Conservation (phyloP, 306 rosid species). For the Quercus glauca region DNA sequence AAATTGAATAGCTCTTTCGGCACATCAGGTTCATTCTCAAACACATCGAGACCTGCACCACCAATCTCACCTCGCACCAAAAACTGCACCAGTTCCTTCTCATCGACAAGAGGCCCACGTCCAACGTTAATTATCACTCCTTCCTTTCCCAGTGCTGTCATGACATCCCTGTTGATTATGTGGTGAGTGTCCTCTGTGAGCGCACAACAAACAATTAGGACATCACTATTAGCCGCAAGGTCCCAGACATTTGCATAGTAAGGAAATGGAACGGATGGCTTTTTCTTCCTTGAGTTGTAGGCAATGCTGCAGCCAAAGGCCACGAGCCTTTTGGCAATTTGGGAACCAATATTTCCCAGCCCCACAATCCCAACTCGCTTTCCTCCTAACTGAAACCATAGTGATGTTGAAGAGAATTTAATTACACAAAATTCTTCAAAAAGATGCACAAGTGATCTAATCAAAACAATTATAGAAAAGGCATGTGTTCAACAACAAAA, state of each 20-base stretch:
- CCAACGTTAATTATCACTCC: constrained; percentile 17
- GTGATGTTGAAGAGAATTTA: too few relatives aligned
- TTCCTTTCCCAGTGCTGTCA: constrained; percentile 13
- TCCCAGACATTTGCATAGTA: constrained; percentile 5
- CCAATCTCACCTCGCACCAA: constrained; percentile 14
- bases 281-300: constrained; percentile 12
- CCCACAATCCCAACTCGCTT: constrained; percentile 23
- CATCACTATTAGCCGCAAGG: constrained; percentile 6
- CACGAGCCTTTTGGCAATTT: constrained; percentile 16
- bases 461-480: too few relatives aligned
- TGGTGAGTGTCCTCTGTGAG: constrained; percentile 9
- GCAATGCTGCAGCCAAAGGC: constrained; percentile 15
- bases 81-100: constrained; percentile 8
- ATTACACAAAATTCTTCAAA: too few relatives aligned
- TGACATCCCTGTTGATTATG: constrained; percentile 17
- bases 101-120: constrained; percentile 15
- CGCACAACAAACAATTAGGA: constrained; percentile 15
- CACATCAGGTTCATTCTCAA: constrained; percentile 17
- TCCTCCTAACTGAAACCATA: constrained; percentile 14
- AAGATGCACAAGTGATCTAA: too few relatives aligned
- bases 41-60: constrained; percentile 19
- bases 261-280: constrained; percentile 3
- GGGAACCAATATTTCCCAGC: constrained; percentile 18
- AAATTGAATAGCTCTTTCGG: not conserved
- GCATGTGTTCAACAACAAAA: too few relatives aligned